Evolutionary conservation across 2,329 filamentous ascomycete species (phyloP), one percentile per base, ranked within the genome.

Genomic region (Apiospora kogelbergensis): DNA sequence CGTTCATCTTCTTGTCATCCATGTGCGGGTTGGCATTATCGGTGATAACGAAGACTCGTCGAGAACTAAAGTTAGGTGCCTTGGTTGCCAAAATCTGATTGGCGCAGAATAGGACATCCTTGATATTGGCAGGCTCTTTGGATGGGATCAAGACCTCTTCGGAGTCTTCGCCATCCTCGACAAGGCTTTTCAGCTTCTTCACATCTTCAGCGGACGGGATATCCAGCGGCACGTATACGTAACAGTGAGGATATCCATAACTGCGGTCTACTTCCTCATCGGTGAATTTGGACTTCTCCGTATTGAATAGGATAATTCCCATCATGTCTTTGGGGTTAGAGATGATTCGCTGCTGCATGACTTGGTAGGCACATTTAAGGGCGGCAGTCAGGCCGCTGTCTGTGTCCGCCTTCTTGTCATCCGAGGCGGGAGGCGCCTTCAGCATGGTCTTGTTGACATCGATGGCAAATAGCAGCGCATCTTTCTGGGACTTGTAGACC

Each of bases 311-410:
- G 45, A 99, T 80, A 33, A 99, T 92, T 1, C 95, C 95, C 88
- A 99, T 98, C 93, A 98, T 97, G 71, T 99, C 96, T 76, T 91
- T 95, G 1, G 96, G 96, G 71, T 95, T 95, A 3, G 95, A 95
- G 75, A 99, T 98, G 80, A 99, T 98, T 74, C 96, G 93, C 82
- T 98, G 95, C 81, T 98, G 94, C 93, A 99, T 98, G 67, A 99
- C 85, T 76, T 94, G 90, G 76, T 97, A 97, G 69, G 95, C 96
- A 75, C 94, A 98, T 85, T 97, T 97, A 65, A 99, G 82, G 4
- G 96, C 95, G 20, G 95, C 95, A 67, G 91, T 86, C 0, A 94
- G 86, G 4, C 95, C 90, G 60, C 92, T 95, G 75, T 95, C 93
- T 69, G 85, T 89, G 72, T 93, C 91, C 57, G 90, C 88, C 79